Evolutionary conservation across 257 asterid species (phyloP).

Genomic region (Solanum medicagineum): DNA sequence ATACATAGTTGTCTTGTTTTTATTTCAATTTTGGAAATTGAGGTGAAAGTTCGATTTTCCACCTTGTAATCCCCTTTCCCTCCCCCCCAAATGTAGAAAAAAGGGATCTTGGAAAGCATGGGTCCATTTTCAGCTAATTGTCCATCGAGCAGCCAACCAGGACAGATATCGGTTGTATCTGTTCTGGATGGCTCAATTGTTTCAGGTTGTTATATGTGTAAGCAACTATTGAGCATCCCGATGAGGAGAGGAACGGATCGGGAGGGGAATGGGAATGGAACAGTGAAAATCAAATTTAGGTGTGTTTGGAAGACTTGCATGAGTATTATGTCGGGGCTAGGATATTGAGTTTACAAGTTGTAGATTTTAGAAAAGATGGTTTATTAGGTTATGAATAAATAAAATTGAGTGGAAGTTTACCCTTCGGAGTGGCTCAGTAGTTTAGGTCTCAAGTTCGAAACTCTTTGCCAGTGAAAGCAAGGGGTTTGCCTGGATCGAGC

Average conservation of each 20-base stretch:
- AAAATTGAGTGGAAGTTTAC: neutral
- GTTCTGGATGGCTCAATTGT: neutral
- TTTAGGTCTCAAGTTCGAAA: too few species aligned
- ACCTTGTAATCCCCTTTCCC: neutral
- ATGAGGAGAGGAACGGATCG: neutral
- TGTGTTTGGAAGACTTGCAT: neutral
- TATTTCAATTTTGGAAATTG: neutral
- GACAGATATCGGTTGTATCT: neutral
- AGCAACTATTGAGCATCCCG: neutral
- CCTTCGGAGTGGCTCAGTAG: too few species aligned
- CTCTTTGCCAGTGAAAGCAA: too few species aligned
- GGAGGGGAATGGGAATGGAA: neutral
- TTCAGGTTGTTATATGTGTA: neutral
- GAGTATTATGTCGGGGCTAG: neutral
- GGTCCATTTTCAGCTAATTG: neutral
- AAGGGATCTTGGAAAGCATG: neutral
- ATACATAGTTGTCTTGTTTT: neutral
- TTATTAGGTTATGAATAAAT: too few species aligned
- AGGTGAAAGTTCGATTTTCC: neutral
- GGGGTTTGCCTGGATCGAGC: too few species aligned
- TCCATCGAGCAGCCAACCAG: neutral
- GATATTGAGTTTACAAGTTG: neutral
- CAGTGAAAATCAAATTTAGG: neutral
- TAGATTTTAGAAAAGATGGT: neutral
- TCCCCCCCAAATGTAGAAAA: neutral